Conservation (phyloP, 768 basidiomycete species). For the Saitozyma sp. region DNA sequence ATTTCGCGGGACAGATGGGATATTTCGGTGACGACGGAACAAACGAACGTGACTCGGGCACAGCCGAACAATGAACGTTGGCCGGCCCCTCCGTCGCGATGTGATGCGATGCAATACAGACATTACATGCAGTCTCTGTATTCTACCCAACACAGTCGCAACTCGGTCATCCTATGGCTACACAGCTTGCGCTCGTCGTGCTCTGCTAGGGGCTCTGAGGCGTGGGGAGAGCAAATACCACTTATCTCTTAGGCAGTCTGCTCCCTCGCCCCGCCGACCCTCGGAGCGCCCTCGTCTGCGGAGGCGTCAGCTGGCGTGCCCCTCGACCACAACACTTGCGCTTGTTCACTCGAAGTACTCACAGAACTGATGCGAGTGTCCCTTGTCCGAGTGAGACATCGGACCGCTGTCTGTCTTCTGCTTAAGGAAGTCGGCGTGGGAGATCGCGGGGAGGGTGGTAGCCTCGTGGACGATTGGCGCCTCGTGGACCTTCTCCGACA, state of each 20-base stretch:
- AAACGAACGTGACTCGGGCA: too few species aligned
- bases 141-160: too few species aligned
- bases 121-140: too few species aligned
- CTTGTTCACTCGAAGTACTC: background rate
- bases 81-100: too few species aligned
- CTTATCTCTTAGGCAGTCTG: background rate
- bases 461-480: constrained; percentile 53
- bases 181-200: too few species aligned
- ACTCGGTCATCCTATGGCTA: too few species aligned
- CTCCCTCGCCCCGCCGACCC: background rate
- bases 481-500: constrained; percentile 54
- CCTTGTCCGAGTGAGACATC: constrained; percentile 40
- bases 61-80: too few species aligned
- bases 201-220: too few species aligned
- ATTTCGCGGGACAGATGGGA: too few species aligned
- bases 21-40: too few species aligned
- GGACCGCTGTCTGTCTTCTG: constrained; percentile 35
- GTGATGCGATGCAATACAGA: too few species aligned
- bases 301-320: background rate
- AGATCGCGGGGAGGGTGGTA: constrained; percentile 51
- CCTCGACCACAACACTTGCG: background rate
- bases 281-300: background rate
- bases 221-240: too few species aligned
- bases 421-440: constrained; percentile 46
- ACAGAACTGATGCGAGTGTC: constrained; percentile 49